Percentiles rank a stretch among this genome's conserved stretches.
Evolutionary conservation across 768 basidiomycete species (phyloP).

Genomic region (Tephrocybe sp.): DNA sequence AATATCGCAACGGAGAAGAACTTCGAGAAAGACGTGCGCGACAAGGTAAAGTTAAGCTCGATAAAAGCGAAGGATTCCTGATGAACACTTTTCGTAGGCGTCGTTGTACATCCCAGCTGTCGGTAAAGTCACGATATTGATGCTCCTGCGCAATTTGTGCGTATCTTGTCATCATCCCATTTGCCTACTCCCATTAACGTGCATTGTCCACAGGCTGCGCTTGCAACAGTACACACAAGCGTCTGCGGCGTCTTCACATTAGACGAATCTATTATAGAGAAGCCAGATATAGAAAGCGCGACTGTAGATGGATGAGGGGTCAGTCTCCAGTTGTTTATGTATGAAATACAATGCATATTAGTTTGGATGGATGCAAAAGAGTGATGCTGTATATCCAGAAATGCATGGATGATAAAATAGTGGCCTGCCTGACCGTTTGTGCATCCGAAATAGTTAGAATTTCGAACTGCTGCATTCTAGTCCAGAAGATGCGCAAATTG

Average conservation of each 20-base stretch:
- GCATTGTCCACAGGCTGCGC: constrained; percentile 41
- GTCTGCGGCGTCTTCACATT: constrained; percentile 22
- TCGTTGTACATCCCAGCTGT: constrained; percentile 94
- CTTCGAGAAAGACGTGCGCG: constrained; percentile 89
- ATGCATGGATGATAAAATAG: constrained; percentile 5
- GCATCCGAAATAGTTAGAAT: not conserved
- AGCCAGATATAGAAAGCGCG: constrained; percentile 19
- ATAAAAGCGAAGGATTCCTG: not conserved
- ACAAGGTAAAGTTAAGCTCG: constrained; percentile 55
- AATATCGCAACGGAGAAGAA: constrained; percentile 97
- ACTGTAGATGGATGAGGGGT: constrained; percentile 21
- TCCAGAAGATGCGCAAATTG: not conserved
- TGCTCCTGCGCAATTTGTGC: constrained; percentile 94
- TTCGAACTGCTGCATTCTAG: not conserved
- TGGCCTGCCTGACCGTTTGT: constrained; percentile 2
- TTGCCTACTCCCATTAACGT: not conserved
- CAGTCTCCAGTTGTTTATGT: constrained; percentile 22
- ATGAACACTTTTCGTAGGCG: constrained; percentile 47
- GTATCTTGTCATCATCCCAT: constrained; percentile 26
- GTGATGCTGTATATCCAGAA: constrained; percentile 5
- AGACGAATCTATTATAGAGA: constrained; percentile 32
- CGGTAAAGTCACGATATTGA: constrained; percentile 96
- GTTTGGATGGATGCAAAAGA: constrained; percentile 11
- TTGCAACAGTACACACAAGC: constrained; percentile 49
- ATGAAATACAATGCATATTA: constrained; percentile 28